Base-by-base conservation (phyloP, 1,284 basidiomycete genomes). In the Ganoderma lucidum region DNA sequence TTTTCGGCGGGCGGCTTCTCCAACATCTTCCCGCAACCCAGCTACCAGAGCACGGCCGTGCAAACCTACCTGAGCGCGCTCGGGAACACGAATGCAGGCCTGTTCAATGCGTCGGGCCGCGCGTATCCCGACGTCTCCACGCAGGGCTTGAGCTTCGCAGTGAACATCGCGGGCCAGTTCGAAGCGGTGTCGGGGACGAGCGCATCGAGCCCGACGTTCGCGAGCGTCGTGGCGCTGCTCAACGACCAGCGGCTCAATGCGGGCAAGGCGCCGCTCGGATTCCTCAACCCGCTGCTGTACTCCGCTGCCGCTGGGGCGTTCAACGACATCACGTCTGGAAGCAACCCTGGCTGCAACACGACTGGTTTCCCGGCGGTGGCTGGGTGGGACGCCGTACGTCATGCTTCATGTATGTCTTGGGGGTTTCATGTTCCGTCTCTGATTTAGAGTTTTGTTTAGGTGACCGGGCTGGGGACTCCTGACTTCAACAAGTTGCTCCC, bases 201-300 rank as follows among this genome's bases (percentile, higher is more conserved):
- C 76, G 81, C 73, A 14, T 83, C 87, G 12, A 77, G 84, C 17
- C 89, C 89, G 1, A 83, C 85, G 17, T 87, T 88, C 69, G 84
- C 87, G 35, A 84, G 80, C 15, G 78, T 93, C 64, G 75, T 92
- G 2, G 81, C 88, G 2, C 82, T 92, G 70, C 78, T 92, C 67
- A 93, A 93, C 73, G 90, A 92, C 73, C 84, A 82, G 6, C 82
- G 85, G 17, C 73, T 87, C n/a, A 75, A 75, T 3, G 78, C 78
- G 8, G 83, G 84, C 0, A 82, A 82, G 71, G 70, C 80, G 9
- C 66, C 86, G 17, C 80, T 90, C 15, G 89, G 89, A 0, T 91
- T 90, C 79, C 78, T 91, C 64, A 91, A 91, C 75, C 89, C 88
- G 5, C 82, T 87, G 70, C 53, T 73, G 66, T 73, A 73, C 55